Conservation (phyloP, 257 asterid genomes). For the Salvia hispanica region DNA sequence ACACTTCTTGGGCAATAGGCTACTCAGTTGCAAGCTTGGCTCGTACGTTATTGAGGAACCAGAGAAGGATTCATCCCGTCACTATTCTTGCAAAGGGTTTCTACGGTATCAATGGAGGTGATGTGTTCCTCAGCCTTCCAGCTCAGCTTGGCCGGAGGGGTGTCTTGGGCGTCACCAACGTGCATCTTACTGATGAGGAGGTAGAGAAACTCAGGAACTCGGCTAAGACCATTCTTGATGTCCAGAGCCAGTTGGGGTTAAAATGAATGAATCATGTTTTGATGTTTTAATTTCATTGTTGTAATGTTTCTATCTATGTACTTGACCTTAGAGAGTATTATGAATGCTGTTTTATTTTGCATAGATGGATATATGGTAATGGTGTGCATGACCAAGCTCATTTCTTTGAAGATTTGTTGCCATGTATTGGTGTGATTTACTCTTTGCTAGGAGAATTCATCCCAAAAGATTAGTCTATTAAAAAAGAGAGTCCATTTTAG, state of each 20-base stretch:
- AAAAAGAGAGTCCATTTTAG: too few relatives aligned
- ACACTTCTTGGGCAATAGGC: conserved; percentile 97
- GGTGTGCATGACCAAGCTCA: too few relatives aligned
- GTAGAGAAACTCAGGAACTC: conserved; percentile 60
- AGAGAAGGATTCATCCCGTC: conserved; percentile 79
- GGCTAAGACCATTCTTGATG: conserved; percentile 67
- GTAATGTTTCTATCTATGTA: background rate
- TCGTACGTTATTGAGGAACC: conserved; percentile 72
- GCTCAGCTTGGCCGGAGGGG: conserved; percentile 75
- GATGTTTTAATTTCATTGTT: background rate
- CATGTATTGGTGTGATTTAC: too few relatives aligned
- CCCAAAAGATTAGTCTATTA: too few relatives aligned
- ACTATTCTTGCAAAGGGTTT: conserved; percentile 79
- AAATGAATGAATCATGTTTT: conserved; percentile 40
- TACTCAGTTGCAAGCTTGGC: conserved; percentile 84
- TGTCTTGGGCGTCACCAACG: conserved; percentile 71
- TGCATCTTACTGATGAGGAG: conserved; percentile 78
- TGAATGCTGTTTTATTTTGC: too few relatives aligned
- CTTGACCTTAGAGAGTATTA: background rate
- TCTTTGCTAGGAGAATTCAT: too few relatives aligned
- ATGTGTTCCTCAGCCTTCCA: conserved; percentile 84
- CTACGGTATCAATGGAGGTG: conserved; percentile 61
- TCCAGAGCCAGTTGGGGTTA: conserved; percentile 65
- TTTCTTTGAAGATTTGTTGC: too few relatives aligned
- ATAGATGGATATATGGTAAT: too few relatives aligned